phyloP scores from a whole-genome alignment of 805 yeast species.

The Kuraishia cidri region DNA sequence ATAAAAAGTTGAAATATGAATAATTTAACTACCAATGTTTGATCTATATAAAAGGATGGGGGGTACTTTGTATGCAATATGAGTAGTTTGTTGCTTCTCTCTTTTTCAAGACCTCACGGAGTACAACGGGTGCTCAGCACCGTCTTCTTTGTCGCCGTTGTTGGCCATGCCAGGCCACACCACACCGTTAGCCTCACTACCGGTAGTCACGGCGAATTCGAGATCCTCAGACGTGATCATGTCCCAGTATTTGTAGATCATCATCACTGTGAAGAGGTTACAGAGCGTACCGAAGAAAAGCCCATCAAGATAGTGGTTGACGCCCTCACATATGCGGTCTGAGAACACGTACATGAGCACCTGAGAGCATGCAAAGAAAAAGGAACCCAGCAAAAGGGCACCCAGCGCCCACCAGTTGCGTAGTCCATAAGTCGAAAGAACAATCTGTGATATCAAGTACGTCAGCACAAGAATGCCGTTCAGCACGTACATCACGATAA shows the following conservation, averaged over 20 bases:
- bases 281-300: constrained; percentile 76
- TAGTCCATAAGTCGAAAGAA: constrained; percentile 59
- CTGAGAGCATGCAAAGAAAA: constrained; percentile 80
- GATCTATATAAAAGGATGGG: no score
- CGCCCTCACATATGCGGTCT: constrained; percentile 51
- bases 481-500: constrained; percentile 59
- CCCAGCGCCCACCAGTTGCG: constrained; percentile 87
- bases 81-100: no score
- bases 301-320: constrained; percentile 87
- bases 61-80: no score
- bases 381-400: constrained; percentile 59
- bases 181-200: background rate
- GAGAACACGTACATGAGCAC: constrained; percentile 66
- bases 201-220: constrained; percentile 46
- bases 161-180: background rate
- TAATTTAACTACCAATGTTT: no score
- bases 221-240: constrained; percentile 91
- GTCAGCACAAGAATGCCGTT: constrained; percentile 58
- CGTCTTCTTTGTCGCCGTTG: background rate
- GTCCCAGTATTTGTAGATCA: constrained; percentile 96
- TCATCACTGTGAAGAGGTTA: constrained; percentile 78
- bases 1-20: no score
- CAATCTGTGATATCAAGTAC: constrained; percentile 59
- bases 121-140: background rate
- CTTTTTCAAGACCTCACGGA: no score